Evolutionary conservation across 2,329 filamentous ascomycete genomes (phyloP), one percentile per base, ranked within the genome.

Genomic region (Pseudocercospora crystallina): DNA sequence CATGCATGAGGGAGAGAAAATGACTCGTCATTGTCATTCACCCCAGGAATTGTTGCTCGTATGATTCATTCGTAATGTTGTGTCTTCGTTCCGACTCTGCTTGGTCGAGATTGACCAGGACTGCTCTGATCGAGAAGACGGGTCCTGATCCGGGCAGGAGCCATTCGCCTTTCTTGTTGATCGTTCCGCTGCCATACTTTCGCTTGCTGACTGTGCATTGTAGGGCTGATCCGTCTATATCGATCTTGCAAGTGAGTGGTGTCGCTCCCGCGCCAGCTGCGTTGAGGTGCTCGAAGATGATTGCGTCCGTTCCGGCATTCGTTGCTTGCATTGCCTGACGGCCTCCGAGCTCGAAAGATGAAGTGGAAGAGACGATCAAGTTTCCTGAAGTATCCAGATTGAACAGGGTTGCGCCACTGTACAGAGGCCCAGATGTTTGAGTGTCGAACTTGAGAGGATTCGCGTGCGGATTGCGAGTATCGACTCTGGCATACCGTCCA

Each of bases 281-380:
- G 17, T 32, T 32, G 9, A 35, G 34, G n/a, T 29, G 34, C 17
- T 47, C 43, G 34, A 47, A 47, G 5, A 47, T 35, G 33, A 47
- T 35, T 14, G 43, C 43, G 20, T 47, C 35, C 14, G 43, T 38
- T 7, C 43, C 43, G 5, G 43, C 43, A 12, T 37, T 37, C 2
- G 43, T 47, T 14, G 43, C 43, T 15, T 47, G 43, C 43, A 47
- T 47, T 36, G 43, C 43, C n/a, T 47, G 43, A 15, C 14, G 30
- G 2, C 43, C 43, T n/a, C 40, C 40, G 17, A 43, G 17, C n/a
- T 43, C 3, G 5, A 14, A 15, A 3, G 9, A 32, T 3, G 29
- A 31, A 13, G 20, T 43, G 5, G 40, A 14, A 1, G 26, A 31
- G 5, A 43, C 26, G 11, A 20, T 43, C 8, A 43, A 9, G 2